These are phyloP conservation scores for Lipomyces japonicus DNA, from an alignment of 805 yeast genomes.

Conservation along the genomic window DNA sequence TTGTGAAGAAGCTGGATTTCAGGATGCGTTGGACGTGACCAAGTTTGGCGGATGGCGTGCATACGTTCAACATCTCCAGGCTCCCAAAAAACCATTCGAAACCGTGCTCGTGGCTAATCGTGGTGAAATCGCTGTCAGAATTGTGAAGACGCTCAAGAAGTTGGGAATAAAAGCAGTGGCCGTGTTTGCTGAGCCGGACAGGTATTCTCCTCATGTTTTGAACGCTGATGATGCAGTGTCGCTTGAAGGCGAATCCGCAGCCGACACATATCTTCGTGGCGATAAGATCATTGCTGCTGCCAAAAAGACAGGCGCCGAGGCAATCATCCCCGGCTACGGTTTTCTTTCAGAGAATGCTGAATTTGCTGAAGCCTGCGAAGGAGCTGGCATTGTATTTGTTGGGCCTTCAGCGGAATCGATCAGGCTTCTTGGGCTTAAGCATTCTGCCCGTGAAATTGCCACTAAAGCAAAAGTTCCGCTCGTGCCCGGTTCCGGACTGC, in stretches of 20 bases:
- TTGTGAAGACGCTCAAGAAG: slow-evolving; percentile 81
- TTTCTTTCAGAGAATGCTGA: slow-evolving; percentile 95
- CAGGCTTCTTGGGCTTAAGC: slow-evolving; percentile 86
- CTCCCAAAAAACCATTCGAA: slow-evolving; percentile 26
- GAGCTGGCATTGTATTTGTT: slow-evolving; percentile 82
- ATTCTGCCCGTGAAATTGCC: slow-evolving; percentile 95
- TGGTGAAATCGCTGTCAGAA: slow-evolving; percentile 96
- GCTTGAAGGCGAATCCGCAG: slow-evolving; percentile 76
- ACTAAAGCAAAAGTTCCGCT: slow-evolving; percentile 87
- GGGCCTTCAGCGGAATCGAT: slow-evolving; percentile 97
- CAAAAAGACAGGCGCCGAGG: slow-evolving; percentile 77
- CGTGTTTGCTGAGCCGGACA: slow-evolving; percentile 85
- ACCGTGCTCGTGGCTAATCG: slow-evolving; percentile 89
- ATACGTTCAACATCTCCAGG: slow-evolving; percentile 49
- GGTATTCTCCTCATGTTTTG: slow-evolving; percentile 79
- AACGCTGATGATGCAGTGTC: slow-evolving; percentile 80
- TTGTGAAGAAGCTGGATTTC: slow-evolving; percentile 87
- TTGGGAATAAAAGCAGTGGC: slow-evolving; percentile 77
- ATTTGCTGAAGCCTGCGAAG: slow-evolving; percentile 80
- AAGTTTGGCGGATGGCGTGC: slow-evolving; percentile 82
- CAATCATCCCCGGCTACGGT: slow-evolving; percentile 98
- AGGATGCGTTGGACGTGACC: slow-evolving; percentile 79
- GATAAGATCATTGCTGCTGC: slow-evolving; percentile 87
- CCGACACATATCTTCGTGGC: slow-evolving; percentile 82
- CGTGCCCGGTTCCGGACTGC: slow-evolving; percentile 94